Evolutionary conservation across 768 basidiomycete genomes (phyloP), one percentile per base, ranked within the genome.

Genomic region (Mrakia frigida): DNA sequence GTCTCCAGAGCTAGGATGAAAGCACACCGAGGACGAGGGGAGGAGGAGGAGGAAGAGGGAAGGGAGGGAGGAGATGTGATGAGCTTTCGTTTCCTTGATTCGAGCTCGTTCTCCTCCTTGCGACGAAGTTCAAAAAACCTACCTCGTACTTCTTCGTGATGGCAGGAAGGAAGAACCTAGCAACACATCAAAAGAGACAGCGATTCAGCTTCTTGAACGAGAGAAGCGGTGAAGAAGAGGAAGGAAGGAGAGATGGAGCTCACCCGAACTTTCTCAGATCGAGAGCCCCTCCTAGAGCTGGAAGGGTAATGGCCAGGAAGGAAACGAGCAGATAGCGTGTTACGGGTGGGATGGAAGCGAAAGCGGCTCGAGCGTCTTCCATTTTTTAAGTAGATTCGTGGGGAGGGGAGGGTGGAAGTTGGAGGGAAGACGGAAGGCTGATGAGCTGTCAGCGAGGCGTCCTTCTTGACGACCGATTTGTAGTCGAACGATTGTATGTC

Each of bases 351-450:
- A 74, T 60, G 10, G 60, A 63, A 2, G 52, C 39, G n/a, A 43
- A 74, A 6, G 73, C 73, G 31, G 61, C 60, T 7, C 39, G 37
- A 41, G 63, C 41, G 60, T 74, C 73, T 4, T 74, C 73, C 73
- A 74, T 74, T 28, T 21, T 50, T 16, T 50, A n/a, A n/a, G 13
- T 14, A 50, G 13, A 21, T 14, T 18, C 16, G 14, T 14, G 5
- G 46, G 9, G 13, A 14, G 21, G 46, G 46, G 18, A 18, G 46
- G 46, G 46, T 50, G 46, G 46, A 50, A 4, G 46, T 14, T 50
- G 46, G 46, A 14, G 46, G 46, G 18, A 21, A 50, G n/a, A n/a
- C n/a, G 16, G 18, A 50, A 21, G 46, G 4, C 16, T 50, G 43
- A 50, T 50, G 46, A 50, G 46, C 46, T 50, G 46, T 50, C 46